Percentiles rank a stretch among this genome's conserved stretches.
phyloP scores from a whole-genome alignment of 805 yeast genomes.

The Cyberlindnera saturnus region DNA sequence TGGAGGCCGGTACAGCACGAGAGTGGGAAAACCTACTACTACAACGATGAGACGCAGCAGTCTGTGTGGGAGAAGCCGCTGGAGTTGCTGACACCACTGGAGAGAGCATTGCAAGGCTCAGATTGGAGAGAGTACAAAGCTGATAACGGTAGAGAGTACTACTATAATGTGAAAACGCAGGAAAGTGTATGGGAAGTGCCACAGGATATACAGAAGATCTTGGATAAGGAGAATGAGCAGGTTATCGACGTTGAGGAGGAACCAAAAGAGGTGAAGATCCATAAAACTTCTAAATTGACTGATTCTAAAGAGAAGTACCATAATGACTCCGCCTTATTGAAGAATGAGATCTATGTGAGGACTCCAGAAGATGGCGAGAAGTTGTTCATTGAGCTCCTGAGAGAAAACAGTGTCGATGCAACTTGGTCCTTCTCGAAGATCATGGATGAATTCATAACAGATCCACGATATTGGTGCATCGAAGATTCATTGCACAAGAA shows the following conservation, averaged over 20 bases:
- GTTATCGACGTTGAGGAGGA: background rate
- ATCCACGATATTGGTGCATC: slow-evolving; percentile 64
- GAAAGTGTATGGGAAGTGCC: slow-evolving; percentile 85
- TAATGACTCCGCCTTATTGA: slow-evolving; percentile 24
- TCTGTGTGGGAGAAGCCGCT: slow-evolving; percentile 82
- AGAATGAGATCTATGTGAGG: slow-evolving; percentile 4
- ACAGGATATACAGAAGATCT: slow-evolving; percentile 31
- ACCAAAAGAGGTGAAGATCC: slow-evolving; percentile 1
- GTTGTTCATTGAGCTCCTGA: slow-evolving; percentile 47
- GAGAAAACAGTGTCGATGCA: slow-evolving; percentile 53
- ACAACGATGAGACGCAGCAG: slow-evolving; percentile 54
- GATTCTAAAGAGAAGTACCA: slow-evolving; percentile 16
- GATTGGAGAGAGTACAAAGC: slow-evolving; percentile 49
- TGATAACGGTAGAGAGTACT: slow-evolving; percentile 58
- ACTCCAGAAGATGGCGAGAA: slow-evolving; percentile 33
- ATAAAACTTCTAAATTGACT: background rate
- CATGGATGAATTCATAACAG: slow-evolving; percentile 48
- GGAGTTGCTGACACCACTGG: slow-evolving; percentile 36
- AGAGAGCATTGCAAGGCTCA: slow-evolving; percentile 41
- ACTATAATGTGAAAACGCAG: slow-evolving; percentile 56
- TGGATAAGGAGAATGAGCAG: slow-evolving; percentile 4
- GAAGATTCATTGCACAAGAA: slow-evolving; percentile 56
- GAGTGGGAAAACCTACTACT: slow-evolving; percentile 63
- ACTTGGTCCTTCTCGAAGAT: slow-evolving; percentile 71
- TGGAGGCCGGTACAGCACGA: slow-evolving; percentile 43